Conservation (phyloP, 331 rosid genomes). For the Rhamnella rubrinervis region DNA sequence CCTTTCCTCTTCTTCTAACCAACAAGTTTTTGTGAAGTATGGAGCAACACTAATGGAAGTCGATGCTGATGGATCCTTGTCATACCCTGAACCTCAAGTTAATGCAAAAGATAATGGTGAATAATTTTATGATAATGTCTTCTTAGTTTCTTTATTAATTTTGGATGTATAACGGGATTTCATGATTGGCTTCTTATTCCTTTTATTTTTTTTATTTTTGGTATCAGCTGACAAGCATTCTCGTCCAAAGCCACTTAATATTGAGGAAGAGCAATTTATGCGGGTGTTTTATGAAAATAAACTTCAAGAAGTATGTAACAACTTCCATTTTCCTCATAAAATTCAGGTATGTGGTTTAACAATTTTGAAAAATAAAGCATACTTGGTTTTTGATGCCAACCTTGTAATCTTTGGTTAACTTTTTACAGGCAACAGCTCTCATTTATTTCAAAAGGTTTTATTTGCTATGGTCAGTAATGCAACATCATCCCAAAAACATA, state of each 20-base stretch:
- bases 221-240: conserved; percentile 53
- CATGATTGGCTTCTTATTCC: conserved; percentile 5
- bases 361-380: background rate
- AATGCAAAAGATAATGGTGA: conserved; percentile 59
- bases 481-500: conserved; percentile 85
- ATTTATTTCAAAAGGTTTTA: conserved; percentile 92
- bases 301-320: conserved; percentile 78
- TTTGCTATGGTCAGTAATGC: conserved; percentile 94
- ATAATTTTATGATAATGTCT: conserved; percentile 24
- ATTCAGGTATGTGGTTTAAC: conserved; percentile 58
- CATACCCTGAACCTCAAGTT: conserved; percentile 60
- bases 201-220: background rate
- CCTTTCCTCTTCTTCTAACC: conserved; percentile 15
- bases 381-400: background rate
- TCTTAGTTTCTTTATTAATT: conserved; percentile 5
- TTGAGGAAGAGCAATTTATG: conserved; percentile 61
- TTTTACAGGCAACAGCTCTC: conserved; percentile 85
- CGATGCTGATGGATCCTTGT: conserved; percentile 72
- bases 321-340: conserved; percentile 94
- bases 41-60: conserved; percentile 83
- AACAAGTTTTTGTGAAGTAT: conserved; percentile 41
- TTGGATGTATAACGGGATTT: conserved; percentile 11
- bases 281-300: conserved; percentile 52
- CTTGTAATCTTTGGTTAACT: conserved; percentile 30
- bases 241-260: conserved; percentile 50